Conservation (phyloP, 1,284 basidiomycete genomes). For the Mycena citricolor region DNA sequence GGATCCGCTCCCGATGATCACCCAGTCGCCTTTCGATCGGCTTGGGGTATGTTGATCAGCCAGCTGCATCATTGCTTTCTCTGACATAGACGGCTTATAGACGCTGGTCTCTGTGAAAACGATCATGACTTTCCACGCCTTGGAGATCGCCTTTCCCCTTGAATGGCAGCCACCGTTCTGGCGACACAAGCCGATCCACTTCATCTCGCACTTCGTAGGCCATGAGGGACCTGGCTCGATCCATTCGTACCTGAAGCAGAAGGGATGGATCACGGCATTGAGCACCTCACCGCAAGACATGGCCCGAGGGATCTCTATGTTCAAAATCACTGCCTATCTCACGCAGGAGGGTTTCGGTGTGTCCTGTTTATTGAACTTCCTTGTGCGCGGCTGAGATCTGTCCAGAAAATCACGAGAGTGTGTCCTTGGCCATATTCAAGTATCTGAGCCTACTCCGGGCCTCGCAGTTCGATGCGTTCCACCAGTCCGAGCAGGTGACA, state of each 20-base stretch:
- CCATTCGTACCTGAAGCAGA: constrained; percentile 87
- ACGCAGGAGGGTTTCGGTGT: constrained; percentile 86
- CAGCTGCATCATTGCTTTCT: constrained; percentile 1
- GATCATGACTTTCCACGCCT: constrained; percentile 84
- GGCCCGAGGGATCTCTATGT: constrained; percentile 85
- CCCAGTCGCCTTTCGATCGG: constrained; percentile 77
- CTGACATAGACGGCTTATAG: constrained; percentile 41
- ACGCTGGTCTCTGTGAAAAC: constrained; percentile 87
- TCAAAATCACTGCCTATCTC: constrained; percentile 82
- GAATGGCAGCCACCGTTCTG: constrained; percentile 82
- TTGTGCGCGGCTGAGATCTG: constrained; percentile 13
- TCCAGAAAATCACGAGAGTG: constrained; percentile 77
- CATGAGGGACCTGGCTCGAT: constrained; percentile 97
- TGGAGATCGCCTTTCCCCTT: constrained; percentile 89
- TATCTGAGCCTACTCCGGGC: constrained; percentile 84
- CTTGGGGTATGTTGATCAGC: constrained; percentile 59
- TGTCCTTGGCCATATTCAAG: constrained; percentile 78
- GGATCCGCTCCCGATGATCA: constrained; percentile 66
- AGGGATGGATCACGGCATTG: constrained; percentile 88
- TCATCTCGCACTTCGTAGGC: constrained; percentile 87
- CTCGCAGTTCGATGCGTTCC: constrained; percentile 68
- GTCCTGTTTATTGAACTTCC: constrained; percentile 29
- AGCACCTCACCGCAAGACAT: constrained; percentile 74
- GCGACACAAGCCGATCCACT: constrained; percentile 79
- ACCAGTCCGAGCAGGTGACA: constrained; percentile 78